Conservation (phyloP, 2,329 filamentous ascomycete species). For the Beauveria asiatica region DNA sequence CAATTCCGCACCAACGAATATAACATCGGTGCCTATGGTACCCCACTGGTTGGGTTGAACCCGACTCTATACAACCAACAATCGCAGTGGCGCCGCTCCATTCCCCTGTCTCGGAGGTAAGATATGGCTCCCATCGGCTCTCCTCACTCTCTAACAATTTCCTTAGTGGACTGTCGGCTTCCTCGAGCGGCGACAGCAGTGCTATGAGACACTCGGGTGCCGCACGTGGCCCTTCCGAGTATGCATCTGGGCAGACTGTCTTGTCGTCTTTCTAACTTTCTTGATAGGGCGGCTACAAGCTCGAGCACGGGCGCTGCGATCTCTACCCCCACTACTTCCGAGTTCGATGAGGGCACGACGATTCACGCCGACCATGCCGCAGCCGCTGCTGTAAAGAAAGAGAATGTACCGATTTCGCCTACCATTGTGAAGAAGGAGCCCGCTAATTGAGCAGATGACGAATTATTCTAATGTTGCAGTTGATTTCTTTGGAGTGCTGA, state of each 20-base stretch:
- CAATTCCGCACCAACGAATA: slow-evolving; percentile 97
- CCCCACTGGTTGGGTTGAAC: slow-evolving; percentile 48
- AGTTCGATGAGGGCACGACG: slow-evolving; percentile 46
- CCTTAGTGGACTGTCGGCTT: slow-evolving; percentile 20
- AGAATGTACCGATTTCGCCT: slow-evolving; percentile 42
- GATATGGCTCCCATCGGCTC: slow-evolving; percentile 1
- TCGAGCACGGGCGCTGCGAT: slow-evolving; percentile 32
- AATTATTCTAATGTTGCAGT: slow-evolving; percentile 12
- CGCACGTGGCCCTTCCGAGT: slow-evolving; percentile 28
- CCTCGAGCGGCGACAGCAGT: slow-evolving; percentile 22
- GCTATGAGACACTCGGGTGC: slow-evolving; percentile 23
- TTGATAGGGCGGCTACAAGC: slow-evolving; percentile 29
- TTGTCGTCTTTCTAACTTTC: slow-evolving; percentile 25
- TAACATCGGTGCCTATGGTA: slow-evolving; percentile 64
- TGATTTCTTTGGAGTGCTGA: slow-evolving; percentile 11
- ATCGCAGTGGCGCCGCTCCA: slow-evolving; percentile 28
- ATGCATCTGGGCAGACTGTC: slow-evolving; percentile 21
- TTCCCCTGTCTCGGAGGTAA: slow-evolving; percentile 25
- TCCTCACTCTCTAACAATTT: not conserved
- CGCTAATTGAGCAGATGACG: slow-evolving; percentile 21
- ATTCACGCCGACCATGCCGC: slow-evolving; percentile 42
- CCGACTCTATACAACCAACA: slow-evolving; percentile 29
- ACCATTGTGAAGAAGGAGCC: slow-evolving; percentile 31
- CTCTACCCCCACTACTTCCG: slow-evolving; percentile 34
- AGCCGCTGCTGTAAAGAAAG: slow-evolving; percentile 24